Base-by-base conservation (phyloP, 257 asterid species). In the Sherardia arvensis region DNA sequence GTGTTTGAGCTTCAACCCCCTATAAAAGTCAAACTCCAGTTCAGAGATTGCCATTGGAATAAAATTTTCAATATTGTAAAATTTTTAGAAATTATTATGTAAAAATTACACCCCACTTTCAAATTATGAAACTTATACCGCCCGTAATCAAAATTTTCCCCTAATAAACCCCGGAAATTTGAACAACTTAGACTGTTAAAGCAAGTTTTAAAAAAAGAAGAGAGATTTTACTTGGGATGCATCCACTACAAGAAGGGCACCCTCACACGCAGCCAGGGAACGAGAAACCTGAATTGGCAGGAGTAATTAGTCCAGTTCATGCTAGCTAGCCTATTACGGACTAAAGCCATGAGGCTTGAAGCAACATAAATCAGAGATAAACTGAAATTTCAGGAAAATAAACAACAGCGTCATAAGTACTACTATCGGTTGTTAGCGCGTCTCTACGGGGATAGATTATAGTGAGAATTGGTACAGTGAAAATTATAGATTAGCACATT, bases 1-100 rank as follows among this genome's bases (percentile, higher is more conserved):
- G 81, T 53, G 99, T 93, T 76, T 93, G 99, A 60, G 99, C 99
- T 83, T 93, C 99, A 79, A 93, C 99, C 64, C 99, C 99, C 99
- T 92, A 69, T 38, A 78, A 47, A 74, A 70, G 68, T 23, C 51
- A 68, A 70, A 71, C n/a, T 53, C 68, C 32, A 65, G 53, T 51
- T 14, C 21, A 18, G 17, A 60, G 36, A 29, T 43, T 18, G 25
- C 30, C 36, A 23, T 18, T 29, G 40, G 59, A 26, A 3, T 33
- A 64, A 67, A 67, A 2, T 12, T 34, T 34, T 34, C 40, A 34
- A 34, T 34, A 34, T 7, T 32, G n/a, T n/a, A n/a, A n/a, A n/a
- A n/a, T n/a, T n/a, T n/a, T n/a, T n/a, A n/a, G n/a, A n/a, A n/a
- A n/a, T n/a, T n/a, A n/a, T n/a, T n/a, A n/a, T n/a, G n/a, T n/a